Percentiles rank a stretch among this genome's conserved stretches.
Conservation (phyloP, 306 rosid species). For the Corylus americana region DNA sequence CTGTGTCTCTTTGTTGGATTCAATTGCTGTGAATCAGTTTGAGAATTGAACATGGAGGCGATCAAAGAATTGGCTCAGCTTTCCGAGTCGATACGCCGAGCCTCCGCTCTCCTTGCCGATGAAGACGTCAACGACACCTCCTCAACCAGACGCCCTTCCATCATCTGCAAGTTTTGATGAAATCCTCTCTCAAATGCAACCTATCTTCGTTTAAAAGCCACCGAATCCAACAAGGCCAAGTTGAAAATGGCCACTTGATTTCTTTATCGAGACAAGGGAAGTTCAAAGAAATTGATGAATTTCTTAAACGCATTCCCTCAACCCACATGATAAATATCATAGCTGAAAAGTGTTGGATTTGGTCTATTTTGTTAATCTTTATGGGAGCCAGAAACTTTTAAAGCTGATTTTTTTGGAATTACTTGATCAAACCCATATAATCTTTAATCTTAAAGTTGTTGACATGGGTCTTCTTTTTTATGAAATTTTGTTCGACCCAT, state of each 20-base stretch:
- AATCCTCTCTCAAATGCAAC: conserved; percentile 38
- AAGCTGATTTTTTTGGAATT: not conserved
- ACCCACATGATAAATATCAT: not conserved
- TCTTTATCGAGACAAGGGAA: conserved; percentile 54
- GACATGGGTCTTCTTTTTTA: not conserved
- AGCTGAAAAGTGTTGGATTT: conserved; percentile 5
- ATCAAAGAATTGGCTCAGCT: too few species aligned
- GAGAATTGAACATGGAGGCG: too few species aligned
- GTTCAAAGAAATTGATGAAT: conserved; percentile 47
- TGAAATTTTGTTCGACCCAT: not conserved
- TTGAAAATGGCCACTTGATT: conserved; percentile 55
- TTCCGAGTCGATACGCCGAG: too few species aligned
- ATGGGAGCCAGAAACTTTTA: not conserved
- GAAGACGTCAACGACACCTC: too few species aligned
- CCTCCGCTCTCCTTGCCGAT: too few species aligned
- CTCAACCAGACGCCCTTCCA: too few species aligned
- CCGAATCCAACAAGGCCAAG: conserved; percentile 34
- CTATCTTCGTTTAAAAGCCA: conserved; percentile 16
- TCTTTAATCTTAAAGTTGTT: not conserved
- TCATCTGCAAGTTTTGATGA: conserved; percentile 37
- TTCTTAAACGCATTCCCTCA: conserved; percentile 36
- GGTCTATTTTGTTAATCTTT: not conserved
- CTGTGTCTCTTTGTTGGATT: too few species aligned
- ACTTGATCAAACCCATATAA: not conserved
- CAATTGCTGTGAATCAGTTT: too few species aligned